phyloP scores from a whole-genome alignment of 2,329 filamentous ascomycete genomes.

The Aspergillus ochraceus region DNA sequence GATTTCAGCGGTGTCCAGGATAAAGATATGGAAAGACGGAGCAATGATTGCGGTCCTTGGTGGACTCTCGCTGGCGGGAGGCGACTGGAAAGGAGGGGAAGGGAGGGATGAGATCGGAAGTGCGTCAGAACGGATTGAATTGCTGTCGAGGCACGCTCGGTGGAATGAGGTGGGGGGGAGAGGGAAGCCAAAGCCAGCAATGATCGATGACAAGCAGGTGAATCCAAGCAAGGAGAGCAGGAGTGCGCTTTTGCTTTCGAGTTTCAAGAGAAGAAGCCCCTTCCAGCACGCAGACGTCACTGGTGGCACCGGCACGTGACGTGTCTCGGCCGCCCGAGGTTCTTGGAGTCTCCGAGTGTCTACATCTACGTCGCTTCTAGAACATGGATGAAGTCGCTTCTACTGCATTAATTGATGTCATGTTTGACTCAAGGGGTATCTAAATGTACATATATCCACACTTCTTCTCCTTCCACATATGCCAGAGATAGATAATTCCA shows the following conservation, averaged over 20 bases:
- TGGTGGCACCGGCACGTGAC: background rate
- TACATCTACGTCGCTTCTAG: too few species aligned
- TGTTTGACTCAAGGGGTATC: slow-evolving; percentile 31
- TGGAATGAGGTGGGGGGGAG: background rate
- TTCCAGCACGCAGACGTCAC: background rate
- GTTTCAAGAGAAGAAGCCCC: background rate
- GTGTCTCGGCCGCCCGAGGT: background rate
- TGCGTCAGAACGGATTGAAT: background rate
- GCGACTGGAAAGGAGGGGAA: background rate
- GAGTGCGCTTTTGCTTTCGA: background rate
- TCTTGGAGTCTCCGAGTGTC: too few species aligned
- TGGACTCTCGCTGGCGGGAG: background rate
- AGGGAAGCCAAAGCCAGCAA: background rate
- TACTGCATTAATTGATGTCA: background rate
- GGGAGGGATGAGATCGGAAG: background rate
- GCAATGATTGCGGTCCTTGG: background rate
- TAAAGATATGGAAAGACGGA: background rate
- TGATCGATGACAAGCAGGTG: too few species aligned
- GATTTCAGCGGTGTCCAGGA: background rate
- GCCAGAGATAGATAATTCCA: background rate
- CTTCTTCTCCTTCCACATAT: background rate
- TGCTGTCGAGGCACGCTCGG: background rate
- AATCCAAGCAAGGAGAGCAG: background rate
- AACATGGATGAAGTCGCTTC: background rate
- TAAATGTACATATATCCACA: slow-evolving; percentile 27